Evolutionary conservation across 352 stramenopile genomes (phyloP), one percentile per base, ranked within the genome.

Genomic region (Blastocystis sp.): DNA sequence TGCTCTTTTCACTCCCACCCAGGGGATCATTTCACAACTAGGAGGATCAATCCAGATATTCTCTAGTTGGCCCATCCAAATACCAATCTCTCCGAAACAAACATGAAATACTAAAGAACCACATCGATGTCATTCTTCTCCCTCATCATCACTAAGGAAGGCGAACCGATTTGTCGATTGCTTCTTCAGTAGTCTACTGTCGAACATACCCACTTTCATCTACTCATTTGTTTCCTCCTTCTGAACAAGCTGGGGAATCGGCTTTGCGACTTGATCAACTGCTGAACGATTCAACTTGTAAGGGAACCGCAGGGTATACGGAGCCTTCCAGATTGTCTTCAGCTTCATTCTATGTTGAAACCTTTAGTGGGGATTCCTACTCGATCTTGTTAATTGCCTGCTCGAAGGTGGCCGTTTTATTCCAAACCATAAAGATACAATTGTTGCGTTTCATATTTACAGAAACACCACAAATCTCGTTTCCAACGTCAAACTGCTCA

Each of bases 341-440:
- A 76, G 40, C 32, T 76, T 76, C 64, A 76, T 76, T 34, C 64
- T 76, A 56, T 18, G 9, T 53, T 29, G 7, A 76, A 11, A 38
- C 1, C 6, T 29, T 36, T 9, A n/a, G 11, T 18, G 8, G 0
- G 8, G 8, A 40, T 6, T 8, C 18, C 40, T 56, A 76, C 64
- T 76, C 64, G 53, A 76, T 76, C 46, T 76, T 76, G 29, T 76
- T 53, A 32, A 76, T 76, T 1, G 64, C 64, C 32, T 57, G 16
- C n/a, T 76, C 64, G 40, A 38, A 76, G 8, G 64, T 57, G 16
- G 64, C 64, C 24, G 64, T 76, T 24, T 76, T 53, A 29, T 76
- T 76, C 64, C 64, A 76, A 29, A 76, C 64, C 40, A 53, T 76
- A 57, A 76, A 76, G 53, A 38, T 57, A 76, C 64, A 76, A 9